Conservation (phyloP, 2,329 filamentous ascomycete species). For the Colletotrichum theobromicola region DNA sequence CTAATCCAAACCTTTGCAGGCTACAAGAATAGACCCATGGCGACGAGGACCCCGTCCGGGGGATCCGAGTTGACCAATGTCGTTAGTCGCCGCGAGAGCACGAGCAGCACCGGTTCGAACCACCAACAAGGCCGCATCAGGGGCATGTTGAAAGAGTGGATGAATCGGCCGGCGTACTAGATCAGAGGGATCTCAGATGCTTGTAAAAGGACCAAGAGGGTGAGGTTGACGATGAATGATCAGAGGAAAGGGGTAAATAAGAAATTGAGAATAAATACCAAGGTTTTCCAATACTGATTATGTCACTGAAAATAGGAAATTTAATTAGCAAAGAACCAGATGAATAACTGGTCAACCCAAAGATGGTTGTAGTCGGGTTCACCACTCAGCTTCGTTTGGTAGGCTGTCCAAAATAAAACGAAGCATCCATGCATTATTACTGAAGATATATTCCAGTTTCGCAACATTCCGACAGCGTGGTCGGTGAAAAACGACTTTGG, state of each 20-base stretch:
- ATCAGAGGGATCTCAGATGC: not conserved
- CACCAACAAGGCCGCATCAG: not conserved
- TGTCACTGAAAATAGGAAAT: no score
- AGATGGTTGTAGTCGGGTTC: no score
- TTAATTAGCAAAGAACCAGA: no score
- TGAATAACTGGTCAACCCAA: no score
- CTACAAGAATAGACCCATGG: conserved; percentile 13
- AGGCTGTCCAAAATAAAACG: no score
- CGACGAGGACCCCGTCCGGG: conserved; percentile 8
- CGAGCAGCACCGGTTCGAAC: conserved; percentile 7
- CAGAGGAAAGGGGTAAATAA: not conserved
- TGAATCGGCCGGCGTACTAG: not conserved
- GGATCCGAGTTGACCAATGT: conserved; percentile 14
- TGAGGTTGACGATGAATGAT: not conserved
- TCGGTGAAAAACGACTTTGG: not conserved
- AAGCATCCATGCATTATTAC: no score
- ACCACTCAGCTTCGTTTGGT: no score
- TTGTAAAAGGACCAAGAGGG: not conserved
- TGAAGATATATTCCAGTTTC: no score
- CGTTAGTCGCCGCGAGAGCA: not conserved
- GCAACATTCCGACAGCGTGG: not conserved
- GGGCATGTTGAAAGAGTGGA: conserved; percentile 14
- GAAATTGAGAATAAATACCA: not conserved
- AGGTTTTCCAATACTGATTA: no score
- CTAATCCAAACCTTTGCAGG: not conserved